A percentile compares a stretch with the other conserved stretches of the same genome.
phyloP scores from a whole-genome alignment of 805 yeast species.

The Kazachstania kunashirensis region DNA sequence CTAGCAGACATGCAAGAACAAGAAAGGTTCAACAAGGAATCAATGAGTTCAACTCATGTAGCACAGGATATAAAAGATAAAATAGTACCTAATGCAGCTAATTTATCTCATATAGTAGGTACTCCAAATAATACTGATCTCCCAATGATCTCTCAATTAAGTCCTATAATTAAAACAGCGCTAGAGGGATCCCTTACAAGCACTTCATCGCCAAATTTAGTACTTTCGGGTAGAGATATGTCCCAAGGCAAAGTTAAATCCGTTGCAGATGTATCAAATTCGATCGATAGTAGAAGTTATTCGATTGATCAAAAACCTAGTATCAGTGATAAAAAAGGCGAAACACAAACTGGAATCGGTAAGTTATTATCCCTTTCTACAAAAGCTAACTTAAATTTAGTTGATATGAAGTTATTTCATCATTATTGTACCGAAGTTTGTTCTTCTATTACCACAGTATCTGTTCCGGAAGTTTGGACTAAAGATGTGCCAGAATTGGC shows the following conservation, averaged over 20 bases:
- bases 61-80: background rate
- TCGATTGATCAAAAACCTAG: background rate
- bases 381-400: conserved; percentile 44
- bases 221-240: conserved; percentile 10
- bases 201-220: conserved; percentile 13
- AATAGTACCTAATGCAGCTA: background rate
- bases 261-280: background rate
- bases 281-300: background rate
- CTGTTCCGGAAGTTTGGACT: conserved; percentile 73
- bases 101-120: background rate
- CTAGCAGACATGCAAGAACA: conserved; percentile 25
- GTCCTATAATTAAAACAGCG: conserved; percentile 5
- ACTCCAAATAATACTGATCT: conserved; percentile 4
- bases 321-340: background rate
- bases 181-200: conserved; percentile 1
- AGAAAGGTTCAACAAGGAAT: conserved; percentile 6
- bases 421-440: conserved; percentile 82
- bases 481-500: conserved; percentile 82
- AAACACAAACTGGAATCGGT: conserved; percentile 9
- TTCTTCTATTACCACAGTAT: conserved; percentile 76
- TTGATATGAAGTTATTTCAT: conserved; percentile 74
- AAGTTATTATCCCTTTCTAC: conserved; percentile 19
- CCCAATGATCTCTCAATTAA: conserved; percentile 5
- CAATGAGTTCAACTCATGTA: background rate
- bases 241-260: conserved; percentile 1